These are phyloP conservation scores for Fomitopsis pulvina DNA, from an alignment of 768 basidiomycete genomes.

Conservation along the genomic window DNA sequence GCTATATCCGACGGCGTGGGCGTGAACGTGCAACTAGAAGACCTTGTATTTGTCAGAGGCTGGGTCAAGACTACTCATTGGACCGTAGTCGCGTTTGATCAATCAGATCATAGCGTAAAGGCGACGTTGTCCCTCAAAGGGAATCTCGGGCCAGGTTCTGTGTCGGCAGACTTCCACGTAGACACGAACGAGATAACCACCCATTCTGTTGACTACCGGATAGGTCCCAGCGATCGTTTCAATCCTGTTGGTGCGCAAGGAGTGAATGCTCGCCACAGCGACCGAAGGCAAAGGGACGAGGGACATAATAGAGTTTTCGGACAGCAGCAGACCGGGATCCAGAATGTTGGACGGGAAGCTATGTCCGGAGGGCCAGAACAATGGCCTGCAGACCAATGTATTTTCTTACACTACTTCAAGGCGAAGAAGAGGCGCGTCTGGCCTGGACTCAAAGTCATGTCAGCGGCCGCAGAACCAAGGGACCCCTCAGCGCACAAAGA, in stretches of 20 bases:
- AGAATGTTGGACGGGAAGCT: not conserved
- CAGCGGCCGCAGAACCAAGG: constrained; percentile 9
- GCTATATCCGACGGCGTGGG: not conserved
- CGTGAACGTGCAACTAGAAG: not conserved
- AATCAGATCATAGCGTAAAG: not conserved
- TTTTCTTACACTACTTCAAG: constrained; percentile 14
- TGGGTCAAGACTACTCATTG: constrained; percentile 13
- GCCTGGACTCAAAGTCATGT: not conserved
- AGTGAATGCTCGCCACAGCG: not conserved
- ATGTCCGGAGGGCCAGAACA: too few species aligned
- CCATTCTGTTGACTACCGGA: not conserved
- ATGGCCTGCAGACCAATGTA: constrained; percentile 11
- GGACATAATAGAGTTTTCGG: not conserved
- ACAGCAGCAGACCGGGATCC: not conserved
- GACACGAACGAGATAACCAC: not conserved
- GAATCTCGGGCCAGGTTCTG: not conserved
- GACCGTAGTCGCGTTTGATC: constrained; percentile 10
- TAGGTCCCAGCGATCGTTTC: too few species aligned
- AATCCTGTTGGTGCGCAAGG: too few species aligned
- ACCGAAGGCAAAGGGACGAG: not conserved
- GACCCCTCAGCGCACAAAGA: not conserved
- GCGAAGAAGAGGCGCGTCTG: constrained; percentile 2
- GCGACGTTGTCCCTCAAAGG: constrained; percentile 3
- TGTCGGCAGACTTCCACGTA: not conserved
- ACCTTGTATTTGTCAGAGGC: constrained; percentile 10